These are phyloP conservation scores for Xanthoconium separans DNA, from an alignment of 1,284 basidiomycete genomes.

Conservation along the genomic window DNA sequence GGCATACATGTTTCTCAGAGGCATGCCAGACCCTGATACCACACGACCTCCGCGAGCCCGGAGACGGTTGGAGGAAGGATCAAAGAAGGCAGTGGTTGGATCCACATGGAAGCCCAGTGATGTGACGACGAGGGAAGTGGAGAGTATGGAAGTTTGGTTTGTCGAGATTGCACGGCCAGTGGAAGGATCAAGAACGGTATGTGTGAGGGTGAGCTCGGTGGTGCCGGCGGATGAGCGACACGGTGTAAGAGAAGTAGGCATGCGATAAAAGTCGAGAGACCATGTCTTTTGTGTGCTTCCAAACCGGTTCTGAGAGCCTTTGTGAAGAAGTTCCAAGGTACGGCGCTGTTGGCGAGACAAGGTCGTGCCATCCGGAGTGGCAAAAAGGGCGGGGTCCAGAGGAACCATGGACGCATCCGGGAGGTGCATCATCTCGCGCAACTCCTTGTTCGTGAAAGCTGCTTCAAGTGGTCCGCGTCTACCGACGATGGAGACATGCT, in stretches of 20 bases:
- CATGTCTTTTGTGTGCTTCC: conserved; percentile 63
- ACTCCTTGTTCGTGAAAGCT: conserved; percentile 93
- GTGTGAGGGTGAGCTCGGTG: conserved; percentile 51
- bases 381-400: conserved; percentile 47
- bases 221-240: conserved; percentile 27
- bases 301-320: conserved; percentile 58
- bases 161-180: conserved; percentile 59
- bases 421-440: conserved; percentile 87
- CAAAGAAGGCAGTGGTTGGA: conserved; percentile 52
- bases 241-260: conserved; percentile 55
- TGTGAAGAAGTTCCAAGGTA: conserved; percentile 62
- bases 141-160: conserved; percentile 49
- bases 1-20: conserved; percentile 74
- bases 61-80: conserved; percentile 53
- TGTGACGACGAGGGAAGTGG: conserved; percentile 82
- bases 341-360: conserved; percentile 68
- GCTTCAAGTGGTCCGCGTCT: conserved; percentile 88
- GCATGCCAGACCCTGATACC: conserved; percentile 41
- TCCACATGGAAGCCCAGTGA: conserved; percentile 87
- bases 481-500: conserved; percentile 82
- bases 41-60: conserved; percentile 54
- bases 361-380: conserved; percentile 34
- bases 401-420: conserved; percentile 70
- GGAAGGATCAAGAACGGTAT: conserved; percentile 57
- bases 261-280: conserved; percentile 80